A percentile compares a stretch with the other conserved stretches of the same genome.
phyloP scores from a whole-genome alignment of 106 monocot genomes.

The Allium fistulosum region DNA sequence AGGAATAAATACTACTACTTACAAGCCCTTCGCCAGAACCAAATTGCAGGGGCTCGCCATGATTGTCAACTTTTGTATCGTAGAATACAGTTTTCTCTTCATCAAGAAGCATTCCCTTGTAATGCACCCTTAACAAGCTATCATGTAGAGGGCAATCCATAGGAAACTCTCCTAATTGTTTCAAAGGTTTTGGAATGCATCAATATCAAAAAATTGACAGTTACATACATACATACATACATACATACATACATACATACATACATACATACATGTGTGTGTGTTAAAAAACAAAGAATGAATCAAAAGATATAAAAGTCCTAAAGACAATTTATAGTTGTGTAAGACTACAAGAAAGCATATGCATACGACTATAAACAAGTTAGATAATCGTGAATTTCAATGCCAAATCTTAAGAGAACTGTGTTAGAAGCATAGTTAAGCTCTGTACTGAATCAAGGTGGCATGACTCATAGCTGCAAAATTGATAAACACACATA shows the following conservation, averaged over 20 bases:
- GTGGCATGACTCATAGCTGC: no score
- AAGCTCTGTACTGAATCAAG: no score
- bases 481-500: no score
- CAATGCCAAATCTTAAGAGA: no score
- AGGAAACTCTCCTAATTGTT: slow-evolving; percentile 85
- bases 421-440: no score
- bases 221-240: background rate
- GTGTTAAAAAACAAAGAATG: no score
- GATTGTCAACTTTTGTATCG: slow-evolving; percentile 77
- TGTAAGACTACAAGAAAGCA: no score
- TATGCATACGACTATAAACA: no score
- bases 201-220: background rate
- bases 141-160: slow-evolving; percentile 99
- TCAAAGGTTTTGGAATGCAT: background rate
- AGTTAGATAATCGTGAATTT: no score
- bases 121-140: slow-evolving; percentile 89
- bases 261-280: background rate
- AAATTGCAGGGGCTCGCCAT: slow-evolving; percentile 89
- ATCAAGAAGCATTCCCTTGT: slow-evolving; percentile 84
- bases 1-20: slow-evolving; percentile 11
- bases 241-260: background rate
- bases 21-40: slow-evolving; percentile 98
- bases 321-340: no score
- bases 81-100: slow-evolving; percentile 83
- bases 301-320: no score